Conservation (phyloP, 1,139 yeast genomes). For the Saccharomycopsis hybrid region DNA sequence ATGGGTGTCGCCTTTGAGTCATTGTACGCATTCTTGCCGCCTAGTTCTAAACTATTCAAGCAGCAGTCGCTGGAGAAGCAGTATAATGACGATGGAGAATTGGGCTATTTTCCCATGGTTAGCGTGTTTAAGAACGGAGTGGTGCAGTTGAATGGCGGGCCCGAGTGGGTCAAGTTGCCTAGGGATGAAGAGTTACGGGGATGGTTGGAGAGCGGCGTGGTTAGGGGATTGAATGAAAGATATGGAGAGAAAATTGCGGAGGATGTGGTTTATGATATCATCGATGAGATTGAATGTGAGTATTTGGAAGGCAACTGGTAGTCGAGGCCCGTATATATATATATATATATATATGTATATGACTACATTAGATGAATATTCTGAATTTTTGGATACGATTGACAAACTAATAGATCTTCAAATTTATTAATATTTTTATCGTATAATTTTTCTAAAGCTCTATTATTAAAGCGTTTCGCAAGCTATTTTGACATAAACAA, state of each 20-base stretch:
- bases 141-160: conserved; percentile 65
- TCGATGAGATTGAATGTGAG: conserved; percentile 79
- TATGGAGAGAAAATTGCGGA: conserved; percentile 71
- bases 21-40: conserved; percentile 75
- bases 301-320: conserved; percentile 26
- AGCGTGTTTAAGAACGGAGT: conserved; percentile 79
- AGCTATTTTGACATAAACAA: too few species aligned
- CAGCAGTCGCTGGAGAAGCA: conserved; percentile 20
- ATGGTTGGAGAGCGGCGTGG: conserved; percentile 26
- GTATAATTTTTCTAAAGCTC: too few species aligned
- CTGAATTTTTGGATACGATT: too few species aligned
- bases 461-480: too few species aligned
- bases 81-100: conserved; percentile 62
- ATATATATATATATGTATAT: too few species aligned
- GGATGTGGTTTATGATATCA: conserved; percentile 73
- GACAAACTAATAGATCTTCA: too few species aligned
- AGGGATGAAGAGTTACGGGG: conserved; percentile 27
- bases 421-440: too few species aligned
- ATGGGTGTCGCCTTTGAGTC: conserved; percentile 57
- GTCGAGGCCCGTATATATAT: too few species aligned
- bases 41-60: conserved; percentile 38
- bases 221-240: conserved; percentile 51
- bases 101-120: conserved; percentile 89
- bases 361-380: too few species aligned
- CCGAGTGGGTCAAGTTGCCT: conserved; percentile 47